Evolutionary conservation across 805 yeast genomes (phyloP).

Genomic region (Isabelozyma heimii): DNA sequence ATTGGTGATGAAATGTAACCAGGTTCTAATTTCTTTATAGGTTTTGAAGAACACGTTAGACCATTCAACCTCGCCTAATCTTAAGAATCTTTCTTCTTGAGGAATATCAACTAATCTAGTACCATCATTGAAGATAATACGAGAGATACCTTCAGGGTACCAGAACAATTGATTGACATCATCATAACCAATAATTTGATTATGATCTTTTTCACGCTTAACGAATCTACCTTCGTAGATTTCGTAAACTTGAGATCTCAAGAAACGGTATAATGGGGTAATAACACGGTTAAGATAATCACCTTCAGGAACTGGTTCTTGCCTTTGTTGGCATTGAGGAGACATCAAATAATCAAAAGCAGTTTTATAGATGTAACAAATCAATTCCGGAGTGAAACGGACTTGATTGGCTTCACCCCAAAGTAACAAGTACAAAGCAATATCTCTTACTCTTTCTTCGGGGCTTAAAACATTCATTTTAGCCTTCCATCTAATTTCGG

Average conservation of each 20-base stretch:
- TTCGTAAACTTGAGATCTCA: conserved; percentile 81
- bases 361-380: conserved; percentile 93
- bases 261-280: conserved; percentile 82
- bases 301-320: conserved; percentile 82
- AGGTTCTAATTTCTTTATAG: conserved; percentile 91
- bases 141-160: conserved; percentile 98
- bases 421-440: conserved; percentile 68
- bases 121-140: conserved; percentile 89
- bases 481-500: conserved; percentile 86
- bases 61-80: conserved; percentile 94
- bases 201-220: conserved; percentile 83
- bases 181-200: conserved; percentile 85
- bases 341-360: conserved; percentile 87
- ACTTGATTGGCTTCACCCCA: conserved; percentile 96
- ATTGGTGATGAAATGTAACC: conserved; percentile 94
- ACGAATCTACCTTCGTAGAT: conserved; percentile 77
- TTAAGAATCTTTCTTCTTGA: conserved; percentile 80
- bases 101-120: conserved; percentile 88
- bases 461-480: conserved; percentile 71
- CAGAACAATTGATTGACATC: conserved; percentile 98
- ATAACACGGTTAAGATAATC: conserved; percentile 89
- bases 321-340: conserved; percentile 86
- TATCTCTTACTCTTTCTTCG: conserved; percentile 76
- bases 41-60: conserved; percentile 90
- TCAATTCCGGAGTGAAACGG: conserved; percentile 85